Conservation (phyloP, 2,329 filamentous ascomycete species). For the Gremmenia infestans region DNA sequence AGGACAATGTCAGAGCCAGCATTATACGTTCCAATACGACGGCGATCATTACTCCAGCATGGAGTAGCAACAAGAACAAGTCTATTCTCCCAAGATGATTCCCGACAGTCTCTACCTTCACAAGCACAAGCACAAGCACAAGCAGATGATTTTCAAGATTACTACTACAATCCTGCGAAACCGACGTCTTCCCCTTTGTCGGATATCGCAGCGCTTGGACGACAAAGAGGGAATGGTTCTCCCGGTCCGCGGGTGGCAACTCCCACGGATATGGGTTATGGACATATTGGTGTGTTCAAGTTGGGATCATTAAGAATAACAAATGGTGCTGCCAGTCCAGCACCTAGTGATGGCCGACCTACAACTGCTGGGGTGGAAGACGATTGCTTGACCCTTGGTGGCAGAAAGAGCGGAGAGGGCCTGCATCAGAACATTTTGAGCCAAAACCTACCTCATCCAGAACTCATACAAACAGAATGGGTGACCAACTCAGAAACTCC, state of each 20-base stretch:
- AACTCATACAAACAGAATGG: constrained; percentile 19
- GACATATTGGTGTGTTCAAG: constrained; percentile 57
- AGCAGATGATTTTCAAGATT: constrained; percentile 10
- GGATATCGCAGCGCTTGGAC: constrained; percentile 7
- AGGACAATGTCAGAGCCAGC: constrained; percentile 20
- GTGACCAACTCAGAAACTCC: constrained; percentile 20
- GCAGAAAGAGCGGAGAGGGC: constrained; percentile 1
- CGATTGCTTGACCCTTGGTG: constrained; percentile 13
- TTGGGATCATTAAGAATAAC: constrained; percentile 58
- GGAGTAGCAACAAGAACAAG: constrained; percentile 29
- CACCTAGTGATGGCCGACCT: constrained; percentile 33
- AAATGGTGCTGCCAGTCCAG: constrained; percentile 52
- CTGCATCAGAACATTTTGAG: constrained; percentile 11
- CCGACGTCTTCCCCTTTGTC: constrained; percentile 13
- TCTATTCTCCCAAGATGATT: constrained; percentile 11
- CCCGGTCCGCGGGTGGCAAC: constrained; percentile 33
- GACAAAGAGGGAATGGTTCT: constrained; percentile 4
- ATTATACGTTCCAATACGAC: constrained; percentile 27
- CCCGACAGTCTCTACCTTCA: constrained; percentile 16
- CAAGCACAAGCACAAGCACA: constrained; percentile 9
- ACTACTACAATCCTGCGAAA: constrained; percentile 14
- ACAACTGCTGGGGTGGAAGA: constrained; percentile 16
- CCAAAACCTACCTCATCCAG: constrained; percentile 18
- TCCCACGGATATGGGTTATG: constrained; percentile 52
- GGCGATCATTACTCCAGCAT: constrained; percentile 29